Evolutionary conservation across 352 stramenopile genomes (phyloP), one percentile per base, ranked within the genome.

Genomic region (Albugo laibachii): DNA sequence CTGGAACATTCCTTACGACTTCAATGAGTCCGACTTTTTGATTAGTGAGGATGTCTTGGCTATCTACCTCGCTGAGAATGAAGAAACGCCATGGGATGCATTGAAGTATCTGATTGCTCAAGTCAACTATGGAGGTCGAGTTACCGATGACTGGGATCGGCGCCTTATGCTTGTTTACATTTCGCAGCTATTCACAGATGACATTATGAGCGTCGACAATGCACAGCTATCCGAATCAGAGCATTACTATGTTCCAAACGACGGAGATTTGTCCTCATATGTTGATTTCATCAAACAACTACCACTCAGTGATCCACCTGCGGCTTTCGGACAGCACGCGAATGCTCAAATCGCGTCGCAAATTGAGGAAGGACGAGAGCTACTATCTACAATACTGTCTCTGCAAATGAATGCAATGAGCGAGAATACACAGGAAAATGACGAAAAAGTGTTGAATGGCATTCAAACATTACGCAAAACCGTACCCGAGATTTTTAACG

Each of bases 1-100:
- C 8, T 97, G 93, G 84, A 97, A 97, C 58, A 96, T 97, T 18
- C 92, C 91, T 16, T 98, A 97, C 66, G 92, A 97, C 46, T 97
- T 97, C 48, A 97, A 98, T 56, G 89, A 97, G 53, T 91, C 81
- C 4, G 92, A 97, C 63, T 97, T 97, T 65, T 71, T 80, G 13
- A 97, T 97, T 54, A 97, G 83, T 48, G 85, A 97, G 47, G 88
- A 97, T 52, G 81, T 97, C 20, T 59, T 97, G 24, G 84, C 86
- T 11, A 94, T 96, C 36, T 97, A 97, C 58, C 61, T 97, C 15
- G 75, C 92, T 47, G 72, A 91, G 55, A 94, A 95, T 55, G 81
- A 91, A 34, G 83, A 95, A 27, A 94, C 82, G 3, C 84, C 83
- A 11, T 95, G 83, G 83, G 82, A 93, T 36, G 89, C 92, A 8